A percentile compares a stretch with the other conserved stretches of the same genome.
These are phyloP conservation scores for Backusella mclennaniae DNA, from an alignment of 192 early-diverging fungal species.

Conservation along the genomic window DNA sequence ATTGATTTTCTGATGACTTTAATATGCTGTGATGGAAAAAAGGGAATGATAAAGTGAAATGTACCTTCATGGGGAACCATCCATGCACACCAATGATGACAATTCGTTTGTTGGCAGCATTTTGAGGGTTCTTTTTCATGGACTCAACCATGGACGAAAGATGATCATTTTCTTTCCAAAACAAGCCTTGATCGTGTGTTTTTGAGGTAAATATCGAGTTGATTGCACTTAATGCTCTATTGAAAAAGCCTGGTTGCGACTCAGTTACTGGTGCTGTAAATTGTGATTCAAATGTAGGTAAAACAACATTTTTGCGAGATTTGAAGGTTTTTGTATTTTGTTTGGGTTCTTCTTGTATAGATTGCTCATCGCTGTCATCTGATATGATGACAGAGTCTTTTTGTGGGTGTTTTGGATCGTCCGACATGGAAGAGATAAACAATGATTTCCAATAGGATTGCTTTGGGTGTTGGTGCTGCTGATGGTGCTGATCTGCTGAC, in stretches of 20 bases:
- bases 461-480: neutral
- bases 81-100: constrained; percentile 90
- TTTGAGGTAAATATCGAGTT: constrained; percentile 14
- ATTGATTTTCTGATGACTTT: neutral
- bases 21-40: neutral
- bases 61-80: constrained; percentile 77
- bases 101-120: constrained; percentile 47
- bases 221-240: neutral
- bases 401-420: neutral
- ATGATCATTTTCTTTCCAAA: neutral
- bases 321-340: neutral
- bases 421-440: neutral
- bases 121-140: constrained; percentile 19
- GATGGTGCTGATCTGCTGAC: neutral
- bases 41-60: constrained; percentile 19
- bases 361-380: neutral
- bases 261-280: neutral
- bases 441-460: constrained; percentile 12
- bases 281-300: constrained; percentile 34
- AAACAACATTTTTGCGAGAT: constrained; percentile 24
- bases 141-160: constrained; percentile 9
- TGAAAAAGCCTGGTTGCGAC: neutral
- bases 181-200: neutral
- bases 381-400: constrained; percentile 12
- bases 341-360: neutral